Evolutionary conservation across 345 rosid species (phyloP).

Genomic region (Eucalyptus tenuipes): DNA sequence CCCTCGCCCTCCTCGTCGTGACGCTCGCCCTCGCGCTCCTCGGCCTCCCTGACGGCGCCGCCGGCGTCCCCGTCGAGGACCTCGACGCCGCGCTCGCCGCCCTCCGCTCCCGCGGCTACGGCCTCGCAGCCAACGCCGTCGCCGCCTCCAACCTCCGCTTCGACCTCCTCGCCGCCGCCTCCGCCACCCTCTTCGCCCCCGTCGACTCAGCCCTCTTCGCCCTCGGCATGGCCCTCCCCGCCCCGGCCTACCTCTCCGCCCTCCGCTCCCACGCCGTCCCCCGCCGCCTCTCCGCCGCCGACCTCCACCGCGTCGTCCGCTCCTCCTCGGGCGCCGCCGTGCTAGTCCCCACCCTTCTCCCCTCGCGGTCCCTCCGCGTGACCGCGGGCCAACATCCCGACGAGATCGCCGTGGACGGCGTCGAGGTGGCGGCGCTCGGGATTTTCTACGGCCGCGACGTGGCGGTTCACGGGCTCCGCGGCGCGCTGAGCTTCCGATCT

Average conservation of each 20-base stretch:
- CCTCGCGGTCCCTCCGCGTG: slow-evolving; percentile 12
- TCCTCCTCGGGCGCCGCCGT: not conserved
- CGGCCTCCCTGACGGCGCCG: not conserved
- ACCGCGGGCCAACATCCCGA: not conserved
- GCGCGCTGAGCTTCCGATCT: not conserved
- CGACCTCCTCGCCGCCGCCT: slow-evolving; percentile 16
- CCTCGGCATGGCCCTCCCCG: slow-evolving; percentile 33
- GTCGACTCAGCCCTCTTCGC: slow-evolving; percentile 26
- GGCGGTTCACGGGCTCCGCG: slow-evolving; percentile 28
- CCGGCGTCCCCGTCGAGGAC: not conserved
- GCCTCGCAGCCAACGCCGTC: not conserved
- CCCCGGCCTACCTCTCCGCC: slow-evolving; percentile 19
- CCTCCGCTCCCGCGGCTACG: not conserved
- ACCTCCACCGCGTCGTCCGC: slow-evolving; percentile 11
- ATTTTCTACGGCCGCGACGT: slow-evolving; percentile 20
- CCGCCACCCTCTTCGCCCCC: slow-evolving; percentile 27
- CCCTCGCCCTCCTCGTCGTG: not conserved
- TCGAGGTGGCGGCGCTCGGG: slow-evolving; percentile 13
- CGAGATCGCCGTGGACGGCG: slow-evolving; percentile 5
- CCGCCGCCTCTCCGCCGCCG: slow-evolving; percentile 18
- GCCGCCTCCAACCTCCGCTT: not conserved
- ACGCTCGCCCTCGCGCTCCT: not conserved
- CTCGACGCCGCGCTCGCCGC: not conserved
- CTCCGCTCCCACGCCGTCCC: slow-evolving; percentile 34
- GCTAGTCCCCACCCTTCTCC: slow-evolving; percentile 21